Base-by-base conservation (phyloP, 148 eudicot genomes). In the Vaccinium macrocarpon region DNA sequence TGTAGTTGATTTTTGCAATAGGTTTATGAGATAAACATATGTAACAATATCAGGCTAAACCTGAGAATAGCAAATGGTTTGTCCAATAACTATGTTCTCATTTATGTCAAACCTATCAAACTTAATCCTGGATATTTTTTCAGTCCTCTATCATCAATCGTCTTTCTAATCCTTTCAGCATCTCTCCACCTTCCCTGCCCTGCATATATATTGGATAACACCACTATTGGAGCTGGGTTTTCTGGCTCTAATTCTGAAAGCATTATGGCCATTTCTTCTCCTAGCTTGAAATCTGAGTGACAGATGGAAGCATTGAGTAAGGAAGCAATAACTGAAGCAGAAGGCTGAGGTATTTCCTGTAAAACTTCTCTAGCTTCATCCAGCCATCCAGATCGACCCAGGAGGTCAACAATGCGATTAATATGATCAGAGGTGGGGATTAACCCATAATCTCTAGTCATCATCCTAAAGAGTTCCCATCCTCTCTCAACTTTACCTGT, bases 161-260 rank as follows among this genome's bases (percentile, higher is more conserved):
- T 84, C 72, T 84, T 80, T 85, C 98, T 88, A 21, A 91, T 86
- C 82, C 83, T 89, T 82, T 91, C 90, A 27, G 88, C 96, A 89
- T 95, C 96, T 55, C 87, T 83, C 98, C 98, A 94, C 87, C 90
- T 91, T 51, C 90, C 96, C 88, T 88, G 91, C 19, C 87, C 90
- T 21, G 96, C 95, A 86, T 93, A 93, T 76, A 94, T 86, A 82
- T 94, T 95, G 10, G 98, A 93, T 82, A 92, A 74, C 71, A 84
- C 88, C 21, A 93, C 93, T 75, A 88, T 88, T 16, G 95, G 91
- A 81, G 88, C 86, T 23, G 96, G 86, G 75, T 89, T 92, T 78
- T 88, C 90, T 55, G 94, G 94, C 59, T 91, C 92, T 81, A 92
- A 80, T 66, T 90, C 87, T 25, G 86, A 83, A 76, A 95, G 89